Evolutionary conservation across 495 filamentous ascomycete species (phyloP).

Genomic region (Aspergillus baeticus): DNA sequence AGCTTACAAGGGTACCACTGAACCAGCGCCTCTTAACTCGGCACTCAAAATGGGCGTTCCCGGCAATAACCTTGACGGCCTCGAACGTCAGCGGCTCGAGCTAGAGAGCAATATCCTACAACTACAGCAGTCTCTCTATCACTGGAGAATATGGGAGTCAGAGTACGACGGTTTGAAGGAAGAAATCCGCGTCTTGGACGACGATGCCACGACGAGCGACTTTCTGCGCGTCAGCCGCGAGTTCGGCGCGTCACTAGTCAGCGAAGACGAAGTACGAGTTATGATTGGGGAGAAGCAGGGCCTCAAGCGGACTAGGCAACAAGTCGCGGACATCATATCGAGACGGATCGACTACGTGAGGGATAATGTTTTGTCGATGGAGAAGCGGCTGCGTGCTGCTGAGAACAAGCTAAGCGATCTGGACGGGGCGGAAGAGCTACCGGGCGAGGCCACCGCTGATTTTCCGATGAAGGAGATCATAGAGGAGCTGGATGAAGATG

Average conservation of each 20-base stretch:
- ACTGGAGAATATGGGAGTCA: conserved; percentile 87
- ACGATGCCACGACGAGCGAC: conserved; percentile 48
- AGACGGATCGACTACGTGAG: conserved; percentile 85
- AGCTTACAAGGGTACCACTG: background rate
- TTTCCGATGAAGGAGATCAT: conserved; percentile 81
- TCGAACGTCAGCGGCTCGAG: conserved; percentile 72
- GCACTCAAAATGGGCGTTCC: conserved; percentile 33
- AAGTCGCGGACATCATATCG: conserved; percentile 67
- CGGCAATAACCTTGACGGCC: conserved; percentile 34
- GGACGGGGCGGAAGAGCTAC: conserved; percentile 26
- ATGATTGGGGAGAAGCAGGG: conserved; percentile 37
- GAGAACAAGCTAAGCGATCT: conserved; percentile 65
- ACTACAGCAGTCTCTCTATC: conserved; percentile 70
- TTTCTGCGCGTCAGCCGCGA: conserved; percentile 48
- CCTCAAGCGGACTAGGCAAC: conserved; percentile 47
- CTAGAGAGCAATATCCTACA: conserved; percentile 75
- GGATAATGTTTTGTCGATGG: conserved; percentile 65
- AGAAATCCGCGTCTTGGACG: conserved; percentile 59
- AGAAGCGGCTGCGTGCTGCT: conserved; percentile 64
- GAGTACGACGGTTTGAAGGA: conserved; percentile 90
- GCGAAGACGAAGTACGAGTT: conserved; percentile 50
- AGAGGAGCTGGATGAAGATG: conserved; percentile 91
- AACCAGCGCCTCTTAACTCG: background rate
- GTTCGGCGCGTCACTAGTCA: conserved; percentile 54
- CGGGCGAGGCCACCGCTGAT: conserved; percentile 29